Evolutionary conservation across 2,329 filamentous ascomycete species (phyloP).

Genomic region (Pestalotiopsis sp.): DNA sequence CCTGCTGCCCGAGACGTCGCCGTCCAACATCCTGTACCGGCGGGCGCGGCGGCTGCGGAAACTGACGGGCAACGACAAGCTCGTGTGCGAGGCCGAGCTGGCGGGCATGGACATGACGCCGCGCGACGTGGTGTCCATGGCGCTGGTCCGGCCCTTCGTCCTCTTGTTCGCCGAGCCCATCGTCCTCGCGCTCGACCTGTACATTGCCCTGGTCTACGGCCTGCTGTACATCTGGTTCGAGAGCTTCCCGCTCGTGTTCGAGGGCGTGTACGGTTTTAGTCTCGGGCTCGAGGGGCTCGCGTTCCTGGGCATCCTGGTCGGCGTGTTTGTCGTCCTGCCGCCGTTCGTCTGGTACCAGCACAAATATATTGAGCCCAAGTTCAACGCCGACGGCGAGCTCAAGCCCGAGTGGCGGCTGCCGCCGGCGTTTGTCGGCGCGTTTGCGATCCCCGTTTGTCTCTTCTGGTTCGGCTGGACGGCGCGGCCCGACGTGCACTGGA

Average conservation of each 20-base stretch:
- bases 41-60: constrained; percentile 53
- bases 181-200: constrained; percentile 51
- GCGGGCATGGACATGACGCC: constrained; percentile 47
- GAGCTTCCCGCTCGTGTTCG: constrained; percentile 56
- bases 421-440: constrained; percentile 58
- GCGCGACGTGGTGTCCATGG: constrained; percentile 52
- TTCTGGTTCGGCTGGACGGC: constrained; percentile 63
- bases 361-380: constrained; percentile 65
- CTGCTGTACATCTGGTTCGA: constrained; percentile 56
- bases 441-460: constrained; percentile 56
- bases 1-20: constrained; percentile 57
- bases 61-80: constrained; percentile 27
- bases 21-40: constrained; percentile 54
- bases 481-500: constrained; percentile 55
- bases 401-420: constrained; percentile 71
- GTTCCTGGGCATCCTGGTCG: constrained; percentile 51
- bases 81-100: constrained; percentile 59
- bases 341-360: constrained; percentile 67
- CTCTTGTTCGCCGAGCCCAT: constrained; percentile 53
- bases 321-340: constrained; percentile 49
- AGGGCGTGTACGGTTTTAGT: constrained; percentile 51
- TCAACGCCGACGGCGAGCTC: constrained; percentile 56
- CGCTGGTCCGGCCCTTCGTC: constrained; percentile 25
- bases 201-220: constrained; percentile 52
- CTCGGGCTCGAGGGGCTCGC: constrained; percentile 48